phyloP scores from a whole-genome alignment of 129 eudicot genomes.

The Flaveria bidentis region DNA sequence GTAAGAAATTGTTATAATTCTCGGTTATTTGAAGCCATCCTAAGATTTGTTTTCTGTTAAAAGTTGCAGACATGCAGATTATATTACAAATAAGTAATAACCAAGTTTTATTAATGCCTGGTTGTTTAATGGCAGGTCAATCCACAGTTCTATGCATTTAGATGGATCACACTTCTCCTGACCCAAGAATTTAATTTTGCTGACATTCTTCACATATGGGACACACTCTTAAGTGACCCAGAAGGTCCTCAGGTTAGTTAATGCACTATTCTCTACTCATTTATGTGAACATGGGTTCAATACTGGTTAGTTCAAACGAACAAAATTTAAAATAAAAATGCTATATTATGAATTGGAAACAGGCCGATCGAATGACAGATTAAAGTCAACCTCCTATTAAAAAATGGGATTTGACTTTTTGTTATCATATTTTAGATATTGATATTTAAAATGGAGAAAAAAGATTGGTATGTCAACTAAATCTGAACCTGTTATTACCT shows the following conservation, averaged over 20 bases:
- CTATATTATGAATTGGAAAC: background rate
- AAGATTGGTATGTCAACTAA: constrained; percentile 8
- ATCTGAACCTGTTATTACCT: background rate
- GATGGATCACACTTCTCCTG: constrained; percentile 96
- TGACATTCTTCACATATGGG: constrained; percentile 88
- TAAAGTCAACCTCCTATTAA: too few relatives aligned
- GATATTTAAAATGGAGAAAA: background rate
- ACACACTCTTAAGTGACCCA: constrained; percentile 92
- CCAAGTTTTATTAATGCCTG: constrained; percentile 8
- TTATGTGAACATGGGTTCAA: background rate
- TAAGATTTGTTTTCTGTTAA: background rate
- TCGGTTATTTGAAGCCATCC: background rate
- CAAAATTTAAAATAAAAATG: background rate
- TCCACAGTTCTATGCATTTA: constrained; percentile 98
- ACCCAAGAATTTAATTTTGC: constrained; percentile 94
- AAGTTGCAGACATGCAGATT: constrained; percentile 7
- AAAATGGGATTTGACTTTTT: too few relatives aligned
- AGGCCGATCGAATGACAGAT: background rate
- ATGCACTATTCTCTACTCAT: background rate
- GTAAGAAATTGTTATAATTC: constrained; percentile 35
- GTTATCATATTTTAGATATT: too few relatives aligned
- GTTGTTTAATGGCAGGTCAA: constrained; percentile 65
- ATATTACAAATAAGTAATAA: background rate
- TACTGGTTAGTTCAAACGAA: background rate
- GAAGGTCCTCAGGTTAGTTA: constrained; percentile 92